Base-by-base conservation (phyloP, 2,329 filamentous ascomycete species). In the Fusarium virguliforme region DNA sequence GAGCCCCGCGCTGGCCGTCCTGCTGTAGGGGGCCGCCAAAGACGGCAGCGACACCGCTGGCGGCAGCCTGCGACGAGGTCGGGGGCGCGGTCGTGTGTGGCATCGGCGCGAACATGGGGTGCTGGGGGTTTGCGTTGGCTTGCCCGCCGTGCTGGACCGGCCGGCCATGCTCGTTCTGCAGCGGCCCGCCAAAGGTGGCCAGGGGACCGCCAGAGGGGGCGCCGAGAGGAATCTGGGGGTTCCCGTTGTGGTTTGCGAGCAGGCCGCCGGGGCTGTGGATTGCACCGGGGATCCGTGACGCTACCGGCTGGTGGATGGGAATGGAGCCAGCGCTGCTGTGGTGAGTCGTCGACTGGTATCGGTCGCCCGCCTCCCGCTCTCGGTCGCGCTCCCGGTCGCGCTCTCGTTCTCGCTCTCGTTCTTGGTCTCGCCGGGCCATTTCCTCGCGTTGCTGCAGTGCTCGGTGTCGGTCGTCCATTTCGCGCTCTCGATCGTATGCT, bases 241-340 rank as follows among this genome's bases (percentile, higher is more conserved):
- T 87, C 35, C 88, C 86, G 58, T 90, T 90, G 74, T 94, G 90
- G 72, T 91, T 94, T 8, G 91, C 89, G 40, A 98, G 88, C 37
- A 98, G 87, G 8, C 95, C 95, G 73, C 96, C 95, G 2, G 95
- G 95, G 50, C 94, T 97, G 79, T 97, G 95, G 62, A 98, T 97
- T 58, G 94, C 92, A 70, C 91, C 92, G 63, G 92, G 83, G 69
- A 94, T 85, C 81, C 95, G 86, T 78, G 94, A 90, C 68, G 95
- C 95, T 65, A 98, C 94, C 6, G 95, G 95, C 81, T 98, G 95
- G 81, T 98, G 95, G 75, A 98, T 91, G 60, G 95, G 94, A 60
- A 97, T 93, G 3, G 95, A 94, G 63, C 92, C 94, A 40, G 93
- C 91, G 78, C 93, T 95, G 82, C 92, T 96, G 80, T 98, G 95